Conservation (phyloP, 139 green algal genomes). For the Haematococcus sp. region DNA sequence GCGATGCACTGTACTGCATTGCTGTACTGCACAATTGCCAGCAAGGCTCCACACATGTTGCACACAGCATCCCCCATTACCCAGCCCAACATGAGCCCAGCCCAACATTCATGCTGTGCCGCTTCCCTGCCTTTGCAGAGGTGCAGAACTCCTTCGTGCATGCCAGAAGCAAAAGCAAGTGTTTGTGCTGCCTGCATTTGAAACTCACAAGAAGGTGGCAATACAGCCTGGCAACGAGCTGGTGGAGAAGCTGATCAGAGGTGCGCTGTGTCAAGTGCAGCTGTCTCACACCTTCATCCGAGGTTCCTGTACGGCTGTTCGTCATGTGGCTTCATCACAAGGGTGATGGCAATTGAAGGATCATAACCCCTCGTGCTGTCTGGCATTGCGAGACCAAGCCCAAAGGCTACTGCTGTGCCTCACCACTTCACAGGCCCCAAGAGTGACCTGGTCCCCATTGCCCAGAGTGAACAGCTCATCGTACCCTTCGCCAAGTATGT, state of each 20-base stretch:
- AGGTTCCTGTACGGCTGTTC: no score
- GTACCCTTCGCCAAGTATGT: slow-evolving; percentile 20
- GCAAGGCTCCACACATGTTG: no score
- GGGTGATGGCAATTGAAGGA: no score
- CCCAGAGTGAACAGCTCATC: background rate
- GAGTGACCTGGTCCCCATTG: background rate
- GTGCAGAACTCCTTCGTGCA: background rate
- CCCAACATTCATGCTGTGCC: background rate
- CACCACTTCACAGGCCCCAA: slow-evolving; percentile 24
- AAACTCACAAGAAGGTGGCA: slow-evolving; percentile 30
- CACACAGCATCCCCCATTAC: no score
- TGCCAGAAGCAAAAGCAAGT: slow-evolving; percentile 16
- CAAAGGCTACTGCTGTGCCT: no score
- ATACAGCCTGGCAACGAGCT: slow-evolving; percentile 13
- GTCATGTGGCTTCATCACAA: no score
- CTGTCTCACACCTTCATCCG: no score
- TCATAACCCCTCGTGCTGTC: no score
- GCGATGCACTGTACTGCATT: background rate
- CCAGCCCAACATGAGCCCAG: no score
- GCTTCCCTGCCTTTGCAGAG: background rate
- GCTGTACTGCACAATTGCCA: no score
- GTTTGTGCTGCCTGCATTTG: slow-evolving; percentile 49
- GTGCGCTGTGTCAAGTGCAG: slow-evolving; percentile 5
- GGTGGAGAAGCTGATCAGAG: slow-evolving; percentile 6
- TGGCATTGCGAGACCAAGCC: no score